Evolutionary conservation across 2,329 filamentous ascomycete species (phyloP).

Genomic region (Phaeophleospora eucalypticola): DNA sequence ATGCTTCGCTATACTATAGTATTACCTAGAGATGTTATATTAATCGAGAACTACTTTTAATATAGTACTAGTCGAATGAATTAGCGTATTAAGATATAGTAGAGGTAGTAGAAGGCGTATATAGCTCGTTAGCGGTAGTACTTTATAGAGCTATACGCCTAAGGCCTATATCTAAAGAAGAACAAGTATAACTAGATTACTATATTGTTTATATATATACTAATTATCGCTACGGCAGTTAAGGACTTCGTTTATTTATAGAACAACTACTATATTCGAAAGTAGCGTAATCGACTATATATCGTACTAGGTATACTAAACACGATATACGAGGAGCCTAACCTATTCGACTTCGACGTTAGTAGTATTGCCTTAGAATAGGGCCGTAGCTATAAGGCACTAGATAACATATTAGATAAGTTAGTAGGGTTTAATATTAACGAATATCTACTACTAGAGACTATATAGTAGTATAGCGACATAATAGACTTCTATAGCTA

Average conservation of each 20-base stretch:
- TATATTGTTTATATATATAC: constrained; percentile 1
- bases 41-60: neutral
- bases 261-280: constrained; percentile 1
- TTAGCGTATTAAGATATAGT: constrained; percentile 1
- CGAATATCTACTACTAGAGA: neutral
- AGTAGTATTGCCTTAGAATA: no score
- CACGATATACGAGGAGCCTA: neutral
- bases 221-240: neutral
- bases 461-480: neutral
- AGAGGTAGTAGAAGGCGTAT: neutral
- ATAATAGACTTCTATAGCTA: neutral
- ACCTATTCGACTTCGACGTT: neutral
- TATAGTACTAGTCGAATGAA: constrained; percentile 2
- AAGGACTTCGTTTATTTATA: neutral
- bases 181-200: neutral
- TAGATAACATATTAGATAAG: neutral
- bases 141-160: neutral
- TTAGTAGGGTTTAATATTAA: neutral
- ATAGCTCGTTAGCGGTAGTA: neutral
- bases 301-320: neutral
- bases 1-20: neutral
- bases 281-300: neutral
- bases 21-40: neutral
- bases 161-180: neutral
- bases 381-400: no score